These are phyloP conservation scores for Botrytis deweyae DNA, from an alignment of 2,329 filamentous ascomycete species.

Conservation along the genomic window DNA sequence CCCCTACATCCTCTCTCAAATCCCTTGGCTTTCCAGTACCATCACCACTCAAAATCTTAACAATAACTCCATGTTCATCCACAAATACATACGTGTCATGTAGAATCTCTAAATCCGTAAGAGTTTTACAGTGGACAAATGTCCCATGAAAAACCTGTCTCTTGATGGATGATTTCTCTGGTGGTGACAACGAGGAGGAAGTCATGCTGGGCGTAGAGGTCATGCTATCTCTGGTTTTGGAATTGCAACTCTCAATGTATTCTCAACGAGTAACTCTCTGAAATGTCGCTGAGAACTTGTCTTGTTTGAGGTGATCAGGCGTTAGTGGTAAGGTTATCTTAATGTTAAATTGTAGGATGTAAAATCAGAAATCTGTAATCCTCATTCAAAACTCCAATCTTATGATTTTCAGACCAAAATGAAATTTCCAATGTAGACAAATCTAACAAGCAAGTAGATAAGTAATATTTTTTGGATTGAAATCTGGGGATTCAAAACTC, in stretches of 20 bases:
- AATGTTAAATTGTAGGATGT: background rate
- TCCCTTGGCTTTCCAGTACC: constrained; percentile 38
- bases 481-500: background rate
- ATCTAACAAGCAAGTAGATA: background rate
- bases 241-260: background rate
- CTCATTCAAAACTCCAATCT: background rate
- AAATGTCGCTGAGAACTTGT: background rate
- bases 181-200: background rate
- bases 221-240: background rate
- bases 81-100: constrained; percentile 50
- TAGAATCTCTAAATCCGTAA: constrained; percentile 50
- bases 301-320: background rate
- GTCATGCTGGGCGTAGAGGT: background rate
- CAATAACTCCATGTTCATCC: constrained; percentile 52
- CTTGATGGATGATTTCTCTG: background rate
- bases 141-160: constrained; percentile 55
- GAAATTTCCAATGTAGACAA: background rate
- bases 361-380: background rate
- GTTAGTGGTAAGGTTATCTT: background rate
- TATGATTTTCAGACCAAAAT: background rate
- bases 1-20: constrained; percentile 34
- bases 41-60: constrained; percentile 31
- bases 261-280: background rate
- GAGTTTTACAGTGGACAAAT: constrained; percentile 57
- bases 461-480: background rate